Conservation (phyloP, 1,284 basidiomycete species). For the Trichosporon ovoides region DNA sequence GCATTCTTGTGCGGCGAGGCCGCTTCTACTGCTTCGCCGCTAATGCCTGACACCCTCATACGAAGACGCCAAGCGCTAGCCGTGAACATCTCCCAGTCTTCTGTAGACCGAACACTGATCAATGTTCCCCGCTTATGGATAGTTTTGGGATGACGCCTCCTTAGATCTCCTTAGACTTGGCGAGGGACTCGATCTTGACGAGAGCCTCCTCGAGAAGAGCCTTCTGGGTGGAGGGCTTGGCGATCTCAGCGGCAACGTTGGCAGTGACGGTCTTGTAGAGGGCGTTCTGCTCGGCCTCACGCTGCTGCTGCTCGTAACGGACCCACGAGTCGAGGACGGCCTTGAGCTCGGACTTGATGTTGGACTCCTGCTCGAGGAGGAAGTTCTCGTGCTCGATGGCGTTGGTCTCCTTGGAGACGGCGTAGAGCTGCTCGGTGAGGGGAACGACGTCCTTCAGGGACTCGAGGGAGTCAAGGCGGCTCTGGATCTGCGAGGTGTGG, state of each 20-base stretch:
- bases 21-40: constrained; percentile 14
- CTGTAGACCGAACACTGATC: background rate
- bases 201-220: constrained; percentile 82
- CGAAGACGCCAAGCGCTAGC: background rate
- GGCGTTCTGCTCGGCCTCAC: constrained; percentile 91
- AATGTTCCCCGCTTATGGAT: background rate
- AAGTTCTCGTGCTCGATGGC: constrained; percentile 85
- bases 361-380: constrained; percentile 81
- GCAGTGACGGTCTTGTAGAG: constrained; percentile 81
- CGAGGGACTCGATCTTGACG: constrained; percentile 78
- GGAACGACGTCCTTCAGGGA: constrained; percentile 92
- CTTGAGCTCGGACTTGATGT: constrained; percentile 84
- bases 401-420: constrained; percentile 94
- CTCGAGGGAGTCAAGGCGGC: constrained; percentile 83
- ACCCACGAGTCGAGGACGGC: constrained; percentile 96
- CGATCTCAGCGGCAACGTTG: constrained; percentile 74
- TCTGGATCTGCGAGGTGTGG: constrained; percentile 90
- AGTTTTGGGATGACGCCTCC: constrained; percentile 5
- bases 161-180: constrained; percentile 66
- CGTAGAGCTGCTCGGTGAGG: constrained; percentile 84
- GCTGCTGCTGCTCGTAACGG: constrained; percentile 90
- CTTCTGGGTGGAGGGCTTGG: constrained; percentile 89
- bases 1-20: constrained; percentile 11
- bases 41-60: background rate
- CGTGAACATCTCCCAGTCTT: background rate